Base-by-base conservation (phyloP, 108 stramenopile genomes). In the Nitzschia palea region DNA sequence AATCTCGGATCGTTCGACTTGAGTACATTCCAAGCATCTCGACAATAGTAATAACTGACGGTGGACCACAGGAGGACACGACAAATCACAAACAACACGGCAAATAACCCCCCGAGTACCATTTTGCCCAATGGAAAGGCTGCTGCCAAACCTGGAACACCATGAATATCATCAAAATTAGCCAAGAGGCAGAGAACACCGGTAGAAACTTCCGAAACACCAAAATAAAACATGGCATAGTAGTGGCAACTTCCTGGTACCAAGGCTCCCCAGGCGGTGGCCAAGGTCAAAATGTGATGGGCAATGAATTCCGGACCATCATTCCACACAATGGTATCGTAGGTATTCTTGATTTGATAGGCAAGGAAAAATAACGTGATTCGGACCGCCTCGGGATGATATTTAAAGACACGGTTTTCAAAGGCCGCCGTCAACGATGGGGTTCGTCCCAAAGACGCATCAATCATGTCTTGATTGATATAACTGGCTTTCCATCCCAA, bases 321-420 rank as follows among this genome's bases (percentile, higher is more conserved):
- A 44, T 80, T 71, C 94, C 94, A 95, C 27, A 82, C 64, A 25
- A 92, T 75, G 12, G 82, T 81, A 74, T 95, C 94, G 58, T 79
- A 82, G 55, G 88, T 67, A 53, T 95, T 95, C 70, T 95, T 95
- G 35, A 88, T 50, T 65, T 95, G 94, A 73, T 90, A 94, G 12
- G 76, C 79, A 30, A 90, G 77, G 65, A 90, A 94, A 43, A 89
- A 77, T 4, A 82, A 29, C 4, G 60, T 26, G 9, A 94, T 36
- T 1, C 82, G 80, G 9, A 81, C 70, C 20, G 62, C 65, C 69
- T 71, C 80, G 3, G 89, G 89, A 43, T 85, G 78, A 50, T 84
- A 88, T 9, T 74, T 62, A 50, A 81, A 92, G 18, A 89, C 47
- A 32, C 87, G 79, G 14, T 73, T 44, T 43, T 85, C 85, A 63